These are phyloP conservation scores for Umbelopsis isabellina DNA, from an alignment of 192 early-diverging fungal genomes.

Conservation along the genomic window DNA sequence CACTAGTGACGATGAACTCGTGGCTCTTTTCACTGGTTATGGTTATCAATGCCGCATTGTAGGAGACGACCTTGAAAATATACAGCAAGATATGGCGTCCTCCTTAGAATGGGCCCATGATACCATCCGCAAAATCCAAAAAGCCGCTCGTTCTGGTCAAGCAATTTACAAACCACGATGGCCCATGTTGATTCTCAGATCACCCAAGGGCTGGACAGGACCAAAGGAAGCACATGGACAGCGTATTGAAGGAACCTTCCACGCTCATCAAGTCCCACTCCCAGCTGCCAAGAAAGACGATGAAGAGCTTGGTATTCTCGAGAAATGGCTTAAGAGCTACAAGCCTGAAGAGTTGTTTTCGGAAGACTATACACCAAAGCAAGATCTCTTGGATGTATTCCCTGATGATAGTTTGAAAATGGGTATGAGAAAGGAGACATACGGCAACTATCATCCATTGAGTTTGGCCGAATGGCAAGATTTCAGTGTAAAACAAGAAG, in stretches of 20 bases:
- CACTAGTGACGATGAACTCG: conserved; percentile 37
- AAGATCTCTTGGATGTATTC: conserved; percentile 32
- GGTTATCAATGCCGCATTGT: conserved; percentile 50
- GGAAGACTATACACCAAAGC: conserved; percentile 24
- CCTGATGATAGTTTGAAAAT: conserved; percentile 39
- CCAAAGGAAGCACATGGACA: conserved; percentile 42
- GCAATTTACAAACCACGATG: conserved; percentile 47
- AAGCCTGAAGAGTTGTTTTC: conserved; percentile 42
- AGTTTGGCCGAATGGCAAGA: conserved; percentile 35
- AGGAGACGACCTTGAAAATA: conserved; percentile 31
- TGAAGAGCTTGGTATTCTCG: conserved; percentile 37
- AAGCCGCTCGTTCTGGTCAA: conserved; percentile 38
- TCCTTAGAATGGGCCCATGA: conserved; percentile 47
- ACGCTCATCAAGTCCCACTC: conserved; percentile 48
- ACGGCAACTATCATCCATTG: conserved; percentile 38
- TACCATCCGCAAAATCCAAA: conserved; percentile 44
- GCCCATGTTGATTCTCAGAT: conserved; percentile 48
- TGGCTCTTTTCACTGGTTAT: conserved; percentile 44
- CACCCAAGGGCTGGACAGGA: conserved; percentile 53
- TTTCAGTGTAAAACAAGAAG: conserved; percentile 18
- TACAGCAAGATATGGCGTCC: conserved; percentile 47
- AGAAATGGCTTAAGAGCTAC: conserved; percentile 43
- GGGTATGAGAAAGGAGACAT: conserved; percentile 43
- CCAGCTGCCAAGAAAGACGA: conserved; percentile 36
- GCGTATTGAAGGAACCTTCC: conserved; percentile 44